Percentiles rank a stretch among this genome's conserved stretches.
Evolutionary conservation across 805 yeast genomes (phyloP).

Genomic region (Pichia californica): DNA sequence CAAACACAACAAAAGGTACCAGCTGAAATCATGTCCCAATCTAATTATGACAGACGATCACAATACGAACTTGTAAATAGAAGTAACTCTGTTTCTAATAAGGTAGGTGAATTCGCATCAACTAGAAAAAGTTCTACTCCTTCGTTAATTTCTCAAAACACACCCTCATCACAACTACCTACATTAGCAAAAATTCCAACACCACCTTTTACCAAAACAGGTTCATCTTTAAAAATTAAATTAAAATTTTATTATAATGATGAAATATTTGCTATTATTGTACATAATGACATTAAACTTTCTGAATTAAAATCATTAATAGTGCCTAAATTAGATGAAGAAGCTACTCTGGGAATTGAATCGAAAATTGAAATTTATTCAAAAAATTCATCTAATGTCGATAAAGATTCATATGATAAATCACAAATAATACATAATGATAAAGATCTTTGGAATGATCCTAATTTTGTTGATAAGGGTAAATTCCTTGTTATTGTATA

Average conservation of each 20-base stretch:
- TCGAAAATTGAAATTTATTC: slow-evolving; percentile 23
- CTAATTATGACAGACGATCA: slow-evolving; percentile 47
- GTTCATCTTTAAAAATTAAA: slow-evolving; percentile 37
- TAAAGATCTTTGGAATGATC: slow-evolving; percentile 21
- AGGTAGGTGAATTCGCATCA: slow-evolving; percentile 20
- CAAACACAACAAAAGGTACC: slow-evolving; percentile 24
- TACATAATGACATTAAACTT: slow-evolving; percentile 21
- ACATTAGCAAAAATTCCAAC: background rate
- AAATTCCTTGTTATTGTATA: slow-evolving; percentile 26
- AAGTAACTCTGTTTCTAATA: slow-evolving; percentile 15
- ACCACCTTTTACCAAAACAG: background rate
- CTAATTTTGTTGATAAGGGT: slow-evolving; percentile 29
- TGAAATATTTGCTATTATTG: slow-evolving; percentile 65
- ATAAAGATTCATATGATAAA: slow-evolving; percentile 17
- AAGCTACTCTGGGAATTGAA: slow-evolving; percentile 20
- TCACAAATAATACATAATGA: slow-evolving; percentile 20
- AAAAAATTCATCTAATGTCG: slow-evolving; percentile 22
- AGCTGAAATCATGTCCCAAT: slow-evolving; percentile 37
- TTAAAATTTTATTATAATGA: slow-evolving; percentile 74
- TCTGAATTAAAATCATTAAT: slow-evolving; percentile 22
- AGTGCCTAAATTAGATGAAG: slow-evolving; percentile 28
- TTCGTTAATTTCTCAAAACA: slow-evolving; percentile 1
- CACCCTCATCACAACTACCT: background rate
- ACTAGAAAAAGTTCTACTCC: slow-evolving; percentile 8
- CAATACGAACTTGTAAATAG: slow-evolving; percentile 36